Evolutionary conservation across 495 filamentous ascomycete species (phyloP).

Genomic region (Penicillium nucicola): DNA sequence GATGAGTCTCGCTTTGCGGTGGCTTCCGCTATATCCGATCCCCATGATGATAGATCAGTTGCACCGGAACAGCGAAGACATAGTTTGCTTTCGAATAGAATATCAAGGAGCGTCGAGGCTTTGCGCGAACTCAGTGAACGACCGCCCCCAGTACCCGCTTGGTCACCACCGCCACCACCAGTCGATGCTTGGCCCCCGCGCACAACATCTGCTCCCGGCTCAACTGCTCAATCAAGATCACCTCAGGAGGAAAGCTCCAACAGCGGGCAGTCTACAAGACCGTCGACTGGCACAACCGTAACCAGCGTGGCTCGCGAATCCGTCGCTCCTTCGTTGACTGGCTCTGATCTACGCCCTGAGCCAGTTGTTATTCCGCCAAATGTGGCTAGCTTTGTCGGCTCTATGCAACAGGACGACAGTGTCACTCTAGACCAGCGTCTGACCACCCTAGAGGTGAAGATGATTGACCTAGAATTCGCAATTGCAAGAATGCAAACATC

Average conservation of each 20-base stretch:
- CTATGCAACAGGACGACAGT: conserved; percentile 45
- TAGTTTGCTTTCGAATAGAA: conserved; percentile 20
- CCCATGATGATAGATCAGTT: conserved; percentile 20
- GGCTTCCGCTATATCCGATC: conserved; percentile 24
- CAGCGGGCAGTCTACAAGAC: conserved; percentile 24
- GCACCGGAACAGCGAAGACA: conserved; percentile 12
- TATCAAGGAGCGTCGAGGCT: conserved; percentile 32
- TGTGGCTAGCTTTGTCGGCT: conserved; percentile 37
- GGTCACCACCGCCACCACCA: conserved; percentile 12
- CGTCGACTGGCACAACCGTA: conserved; percentile 30
- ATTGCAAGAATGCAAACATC: conserved; percentile 49
- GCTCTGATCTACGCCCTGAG: conserved; percentile 15
- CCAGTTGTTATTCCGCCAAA: conserved; percentile 36
- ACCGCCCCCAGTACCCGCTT: conserved; percentile 23
- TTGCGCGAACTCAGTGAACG: conserved; percentile 23
- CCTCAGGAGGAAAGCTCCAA: conserved; percentile 23
- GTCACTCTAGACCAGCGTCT: conserved; percentile 49
- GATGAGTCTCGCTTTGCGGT: conserved; percentile 36
- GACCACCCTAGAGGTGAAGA: conserved; percentile 51
- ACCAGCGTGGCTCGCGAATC: conserved; percentile 27
- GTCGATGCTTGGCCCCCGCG: conserved; percentile 27
- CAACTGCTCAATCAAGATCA: conserved; percentile 21
- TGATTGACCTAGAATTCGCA: conserved; percentile 55
- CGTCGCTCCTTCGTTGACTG: conserved; percentile 19
- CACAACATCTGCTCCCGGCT: conserved; percentile 16